A percentile compares a stretch with the other conserved stretches of the same genome.
These are phyloP conservation scores for Quercus ilex DNA, from an alignment of 306 rosid genomes.

Conservation along the genomic window DNA sequence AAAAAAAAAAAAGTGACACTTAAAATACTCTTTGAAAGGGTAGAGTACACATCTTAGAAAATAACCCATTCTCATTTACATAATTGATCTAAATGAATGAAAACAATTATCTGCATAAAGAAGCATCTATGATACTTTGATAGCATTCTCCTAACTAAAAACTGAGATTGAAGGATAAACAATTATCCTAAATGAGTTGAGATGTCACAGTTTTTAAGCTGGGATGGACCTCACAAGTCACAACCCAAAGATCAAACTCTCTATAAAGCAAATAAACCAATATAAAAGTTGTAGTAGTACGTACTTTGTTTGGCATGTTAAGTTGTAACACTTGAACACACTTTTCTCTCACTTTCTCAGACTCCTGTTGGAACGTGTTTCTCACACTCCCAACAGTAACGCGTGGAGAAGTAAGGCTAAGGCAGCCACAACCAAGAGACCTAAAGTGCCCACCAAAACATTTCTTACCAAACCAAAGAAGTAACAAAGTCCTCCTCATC, in stretches of 20 bases:
- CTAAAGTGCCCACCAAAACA: slow-evolving; percentile 35
- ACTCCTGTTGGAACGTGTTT: background rate
- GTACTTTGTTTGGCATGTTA: background rate
- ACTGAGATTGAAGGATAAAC: background rate
- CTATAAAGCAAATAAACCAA: background rate
- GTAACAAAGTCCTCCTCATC: slow-evolving; percentile 17
- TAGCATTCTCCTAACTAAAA: background rate
- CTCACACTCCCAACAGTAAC: slow-evolving; percentile 8
- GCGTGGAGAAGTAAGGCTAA: slow-evolving; percentile 24
- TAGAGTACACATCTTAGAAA: too few relatives aligned
- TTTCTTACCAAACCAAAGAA: slow-evolving; percentile 48
- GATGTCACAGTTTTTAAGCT: background rate
- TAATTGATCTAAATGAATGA: too few relatives aligned
- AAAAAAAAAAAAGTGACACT: too few relatives aligned
- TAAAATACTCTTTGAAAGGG: too few relatives aligned
- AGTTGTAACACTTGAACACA: too few relatives aligned
- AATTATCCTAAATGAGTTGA: background rate
- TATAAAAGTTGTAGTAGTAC: background rate
- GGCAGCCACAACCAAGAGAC: background rate
- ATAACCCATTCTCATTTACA: too few relatives aligned
- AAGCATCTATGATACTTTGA: background rate
- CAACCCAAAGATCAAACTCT: background rate
- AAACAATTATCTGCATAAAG: too few relatives aligned
- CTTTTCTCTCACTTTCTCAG: background rate
- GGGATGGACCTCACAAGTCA: background rate